A percentile compares a stretch with the other conserved stretches of the same genome.
These are phyloP conservation scores for Ustilago sp. DNA, from an alignment of 1,284 basidiomycete species.

Conservation along the genomic window DNA sequence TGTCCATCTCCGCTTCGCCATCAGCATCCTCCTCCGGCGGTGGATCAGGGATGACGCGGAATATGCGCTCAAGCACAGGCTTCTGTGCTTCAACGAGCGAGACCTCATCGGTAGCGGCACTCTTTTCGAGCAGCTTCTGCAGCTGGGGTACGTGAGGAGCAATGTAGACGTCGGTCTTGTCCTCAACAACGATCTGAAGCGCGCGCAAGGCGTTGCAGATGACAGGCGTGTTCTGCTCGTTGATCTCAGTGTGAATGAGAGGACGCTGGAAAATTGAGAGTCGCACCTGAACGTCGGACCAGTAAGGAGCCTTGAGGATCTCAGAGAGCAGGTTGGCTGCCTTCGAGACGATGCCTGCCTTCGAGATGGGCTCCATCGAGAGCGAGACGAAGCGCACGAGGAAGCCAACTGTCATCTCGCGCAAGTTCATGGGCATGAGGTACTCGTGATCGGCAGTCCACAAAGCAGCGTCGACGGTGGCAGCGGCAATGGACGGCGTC, in stretches of 20 bases:
- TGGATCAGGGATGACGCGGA: conserved; percentile 79
- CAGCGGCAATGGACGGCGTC: background rate
- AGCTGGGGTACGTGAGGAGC: conserved; percentile 80
- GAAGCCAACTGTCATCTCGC: conserved; percentile 83
- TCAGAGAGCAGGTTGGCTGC: conserved; percentile 84
- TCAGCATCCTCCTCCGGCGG: conserved; percentile 57
- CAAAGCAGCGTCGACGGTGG: conserved; percentile 13
- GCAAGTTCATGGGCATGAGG: conserved; percentile 60
- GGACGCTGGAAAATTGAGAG: conserved; percentile 74
- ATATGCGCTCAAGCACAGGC: conserved; percentile 82
- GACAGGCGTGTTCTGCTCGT: conserved; percentile 75
- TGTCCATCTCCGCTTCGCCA: conserved; percentile 49
- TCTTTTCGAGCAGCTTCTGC: conserved; percentile 80
- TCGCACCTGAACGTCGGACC: conserved; percentile 94
- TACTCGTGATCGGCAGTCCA: conserved; percentile 56
- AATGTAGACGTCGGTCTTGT: conserved; percentile 88
- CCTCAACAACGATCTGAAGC: conserved; percentile 84
- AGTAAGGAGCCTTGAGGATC: conserved; percentile 83
- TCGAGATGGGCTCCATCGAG: conserved; percentile 77
- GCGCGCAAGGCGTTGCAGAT: conserved; percentile 89
- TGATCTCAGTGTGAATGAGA: conserved; percentile 74
- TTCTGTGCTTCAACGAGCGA: conserved; percentile 59
- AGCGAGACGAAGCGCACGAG: conserved; percentile 86
- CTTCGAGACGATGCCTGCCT: conserved; percentile 78
- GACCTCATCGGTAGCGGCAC: conserved; percentile 52